Evolutionary conservation across 768 basidiomycete genomes (phyloP).

Genomic region (Naganishia kalamii): DNA sequence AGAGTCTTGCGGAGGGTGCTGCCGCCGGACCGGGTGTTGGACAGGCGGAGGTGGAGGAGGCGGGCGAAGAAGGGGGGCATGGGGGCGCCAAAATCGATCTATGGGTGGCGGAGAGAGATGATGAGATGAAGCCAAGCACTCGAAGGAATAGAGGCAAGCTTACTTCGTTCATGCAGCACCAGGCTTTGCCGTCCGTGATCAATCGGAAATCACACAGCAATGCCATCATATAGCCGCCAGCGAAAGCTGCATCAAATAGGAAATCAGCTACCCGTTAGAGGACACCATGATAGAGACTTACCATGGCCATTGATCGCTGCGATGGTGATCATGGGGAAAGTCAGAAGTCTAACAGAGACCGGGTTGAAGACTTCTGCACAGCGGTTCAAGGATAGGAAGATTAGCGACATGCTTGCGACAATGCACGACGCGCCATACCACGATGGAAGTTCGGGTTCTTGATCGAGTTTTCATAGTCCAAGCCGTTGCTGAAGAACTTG

Average conservation of each 20-base stretch:
- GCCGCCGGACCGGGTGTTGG: constrained; percentile 47
- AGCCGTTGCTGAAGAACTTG: constrained; percentile 47
- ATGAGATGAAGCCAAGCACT: not conserved
- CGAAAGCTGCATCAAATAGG: constrained; percentile 55
- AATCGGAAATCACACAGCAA: constrained; percentile 81
- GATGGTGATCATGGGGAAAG: constrained; percentile 35
- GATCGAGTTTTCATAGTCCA: constrained; percentile 42
- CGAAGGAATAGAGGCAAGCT: constrained; percentile 17
- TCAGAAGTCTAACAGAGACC: constrained; percentile 60
- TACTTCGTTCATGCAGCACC: constrained; percentile 92
- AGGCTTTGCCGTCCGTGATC: constrained; percentile 78
- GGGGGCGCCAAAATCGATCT: constrained; percentile 69
- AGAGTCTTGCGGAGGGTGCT: constrained; percentile 63
- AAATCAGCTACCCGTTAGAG: not conserved
- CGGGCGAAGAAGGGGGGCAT: constrained; percentile 68
- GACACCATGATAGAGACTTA: constrained; percentile 24
- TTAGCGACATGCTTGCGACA: not conserved
- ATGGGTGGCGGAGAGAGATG: not conserved
- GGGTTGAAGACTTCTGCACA: constrained; percentile 66
- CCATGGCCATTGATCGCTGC: constrained; percentile 46
- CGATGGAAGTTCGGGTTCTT: constrained; percentile 45
- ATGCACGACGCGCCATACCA: constrained; percentile 27
- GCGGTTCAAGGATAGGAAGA: not conserved
- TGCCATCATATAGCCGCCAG: constrained; percentile 71
- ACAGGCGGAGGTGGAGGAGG: constrained; percentile 60